Evolutionary conservation across 225 moss, liverwort and hornwort genomes (phyloP).

Genomic region (Bryum argenteum): DNA sequence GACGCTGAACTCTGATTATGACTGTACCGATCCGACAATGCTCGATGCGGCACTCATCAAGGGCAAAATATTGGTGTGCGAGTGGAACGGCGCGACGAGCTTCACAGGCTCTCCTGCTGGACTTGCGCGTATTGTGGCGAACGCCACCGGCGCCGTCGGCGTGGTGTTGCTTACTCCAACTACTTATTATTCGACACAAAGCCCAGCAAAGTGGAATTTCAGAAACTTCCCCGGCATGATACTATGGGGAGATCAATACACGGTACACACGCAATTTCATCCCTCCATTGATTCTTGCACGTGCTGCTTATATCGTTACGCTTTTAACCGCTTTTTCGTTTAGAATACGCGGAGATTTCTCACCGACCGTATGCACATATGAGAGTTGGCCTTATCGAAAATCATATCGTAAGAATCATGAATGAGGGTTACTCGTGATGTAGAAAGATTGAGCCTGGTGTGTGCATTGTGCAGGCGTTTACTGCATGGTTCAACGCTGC

Average conservation of each 20-base stretch:
- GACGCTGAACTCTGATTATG: conserved; percentile 31
- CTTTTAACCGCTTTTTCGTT: too few relatives aligned
- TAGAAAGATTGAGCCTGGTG: neutral
- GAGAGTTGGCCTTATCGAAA: too few relatives aligned
- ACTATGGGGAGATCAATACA: conserved; percentile 25
- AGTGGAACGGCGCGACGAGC: conserved; percentile 26
- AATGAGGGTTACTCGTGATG: too few relatives aligned
- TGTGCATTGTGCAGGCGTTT: conserved; percentile 31
- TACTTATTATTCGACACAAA: neutral
- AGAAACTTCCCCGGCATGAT: conserved; percentile 43
- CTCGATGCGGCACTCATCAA: conserved; percentile 36
- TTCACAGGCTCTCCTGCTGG: conserved; percentile 25
- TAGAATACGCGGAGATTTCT: too few relatives aligned
- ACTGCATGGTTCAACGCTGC: conserved; percentile 39
- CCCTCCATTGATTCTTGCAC: neutral
- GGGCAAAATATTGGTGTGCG: conserved; percentile 52
- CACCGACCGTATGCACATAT: too few relatives aligned
- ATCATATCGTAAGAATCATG: too few relatives aligned
- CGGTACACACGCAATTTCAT: neutral
- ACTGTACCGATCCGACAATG: conserved; percentile 40
- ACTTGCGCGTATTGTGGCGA: conserved; percentile 27
- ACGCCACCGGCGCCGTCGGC: conserved; percentile 39
- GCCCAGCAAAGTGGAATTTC: conserved; percentile 37
- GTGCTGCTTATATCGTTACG: too few relatives aligned
- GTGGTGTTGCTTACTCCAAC: conserved; percentile 33